These are phyloP conservation scores for Leccinellum rugosiceps DNA, from an alignment of 768 basidiomycete species.

Conservation along the genomic window DNA sequence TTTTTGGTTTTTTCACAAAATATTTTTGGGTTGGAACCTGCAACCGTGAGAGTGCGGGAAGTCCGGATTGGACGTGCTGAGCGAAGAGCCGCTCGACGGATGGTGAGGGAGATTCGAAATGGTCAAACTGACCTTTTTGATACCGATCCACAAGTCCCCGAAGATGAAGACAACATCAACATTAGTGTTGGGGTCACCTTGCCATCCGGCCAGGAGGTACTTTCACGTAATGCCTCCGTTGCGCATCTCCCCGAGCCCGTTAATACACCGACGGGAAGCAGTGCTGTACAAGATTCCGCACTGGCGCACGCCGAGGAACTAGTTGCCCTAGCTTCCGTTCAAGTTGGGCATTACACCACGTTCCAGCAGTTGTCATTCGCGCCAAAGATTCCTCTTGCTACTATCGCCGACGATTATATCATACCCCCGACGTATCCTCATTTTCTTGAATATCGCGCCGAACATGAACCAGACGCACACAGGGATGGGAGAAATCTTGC, in stretches of 20 bases:
- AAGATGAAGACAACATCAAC: constrained; percentile 56
- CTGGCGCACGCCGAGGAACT: constrained; percentile 62
- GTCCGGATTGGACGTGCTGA: constrained; percentile 89
- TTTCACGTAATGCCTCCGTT: constrained; percentile 27
- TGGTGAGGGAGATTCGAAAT: constrained; percentile 63
- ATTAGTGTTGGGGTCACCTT: constrained; percentile 64
- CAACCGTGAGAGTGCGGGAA: constrained; percentile 91
- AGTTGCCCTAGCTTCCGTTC: constrained; percentile 60
- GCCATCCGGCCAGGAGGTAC: constrained; percentile 37
- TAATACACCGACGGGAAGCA: constrained; percentile 30
- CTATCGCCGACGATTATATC: constrained; percentile 86
- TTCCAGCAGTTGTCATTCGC: constrained; percentile 89
- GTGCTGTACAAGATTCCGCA: constrained; percentile 30
- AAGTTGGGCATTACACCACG: constrained; percentile 83
- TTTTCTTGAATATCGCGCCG: constrained; percentile 66
- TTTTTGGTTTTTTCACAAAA: constrained; percentile 90
- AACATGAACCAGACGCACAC: constrained; percentile 56
- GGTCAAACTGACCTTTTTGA: constrained; percentile 45
- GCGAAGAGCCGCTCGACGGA: constrained; percentile 76
- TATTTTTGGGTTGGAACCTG: constrained; percentile 89
- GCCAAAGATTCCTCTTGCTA: constrained; percentile 82
- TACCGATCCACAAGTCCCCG: constrained; percentile 41
- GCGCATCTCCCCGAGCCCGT: constrained; percentile 24
- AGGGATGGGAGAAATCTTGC: constrained; percentile 47
- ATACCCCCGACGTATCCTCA: constrained; percentile 88